Conservation (phyloP, 768 basidiomycete genomes). For the Leccinum fibrillosum region DNA sequence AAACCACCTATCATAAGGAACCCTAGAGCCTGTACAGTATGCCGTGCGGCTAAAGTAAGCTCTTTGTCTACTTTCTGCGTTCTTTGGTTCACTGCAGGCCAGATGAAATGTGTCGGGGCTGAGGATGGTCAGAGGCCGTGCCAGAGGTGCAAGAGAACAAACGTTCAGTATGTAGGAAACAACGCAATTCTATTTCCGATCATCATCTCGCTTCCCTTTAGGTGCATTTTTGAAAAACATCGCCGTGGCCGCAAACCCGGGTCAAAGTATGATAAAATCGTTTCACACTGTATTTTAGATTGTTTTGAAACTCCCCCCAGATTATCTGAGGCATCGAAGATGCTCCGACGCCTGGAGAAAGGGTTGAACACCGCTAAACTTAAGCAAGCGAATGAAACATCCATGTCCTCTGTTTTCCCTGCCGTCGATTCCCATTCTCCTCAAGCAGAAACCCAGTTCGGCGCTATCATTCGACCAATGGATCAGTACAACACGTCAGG, state of each 20-base stretch:
- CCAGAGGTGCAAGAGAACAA: slow-evolving; percentile 80
- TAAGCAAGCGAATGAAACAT: slow-evolving; percentile 48
- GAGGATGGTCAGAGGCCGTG: slow-evolving; percentile 81
- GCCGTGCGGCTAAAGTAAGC: slow-evolving; percentile 74
- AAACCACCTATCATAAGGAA: slow-evolving; percentile 47
- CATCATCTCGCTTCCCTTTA: slow-evolving; percentile 28
- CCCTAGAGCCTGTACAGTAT: slow-evolving; percentile 76
- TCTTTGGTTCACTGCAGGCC: slow-evolving; percentile 15
- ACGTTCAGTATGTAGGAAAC: slow-evolving; percentile 56
- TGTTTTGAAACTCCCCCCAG: slow-evolving; percentile 35
- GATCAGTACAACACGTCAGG: slow-evolving; percentile 30
- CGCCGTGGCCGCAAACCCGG: slow-evolving; percentile 85
- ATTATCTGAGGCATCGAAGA: slow-evolving; percentile 85
- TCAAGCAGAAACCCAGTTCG: slow-evolving; percentile 26
- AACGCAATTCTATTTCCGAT: neutral
- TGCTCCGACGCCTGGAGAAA: slow-evolving; percentile 84
- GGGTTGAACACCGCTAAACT: slow-evolving; percentile 74
- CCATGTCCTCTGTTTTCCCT: slow-evolving; percentile 32
- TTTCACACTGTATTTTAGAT: slow-evolving; percentile 1
- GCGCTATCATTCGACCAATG: slow-evolving; percentile 28
- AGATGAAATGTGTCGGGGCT: slow-evolving; percentile 93
- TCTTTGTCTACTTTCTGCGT: slow-evolving; percentile 13
- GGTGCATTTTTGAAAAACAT: slow-evolving; percentile 87
- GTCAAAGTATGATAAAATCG: slow-evolving; percentile 61
- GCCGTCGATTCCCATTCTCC: slow-evolving; percentile 30